Evolutionary conservation across 768 basidiomycete species (phyloP).

Genomic region (Guyanaporus albipodus): DNA sequence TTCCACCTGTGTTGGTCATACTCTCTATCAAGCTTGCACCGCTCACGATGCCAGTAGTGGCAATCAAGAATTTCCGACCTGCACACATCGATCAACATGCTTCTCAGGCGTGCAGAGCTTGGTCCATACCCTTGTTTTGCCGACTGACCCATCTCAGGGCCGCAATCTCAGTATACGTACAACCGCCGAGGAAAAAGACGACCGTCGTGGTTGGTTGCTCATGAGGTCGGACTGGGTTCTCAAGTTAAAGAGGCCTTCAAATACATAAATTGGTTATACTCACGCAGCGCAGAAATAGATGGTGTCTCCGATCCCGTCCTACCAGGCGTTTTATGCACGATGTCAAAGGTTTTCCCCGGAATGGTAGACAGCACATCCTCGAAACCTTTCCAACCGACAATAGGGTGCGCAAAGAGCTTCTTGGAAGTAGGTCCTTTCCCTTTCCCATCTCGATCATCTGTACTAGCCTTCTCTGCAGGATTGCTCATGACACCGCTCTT

Average conservation of each 20-base stretch:
- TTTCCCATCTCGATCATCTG: constrained; percentile 37
- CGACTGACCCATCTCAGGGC: constrained; percentile 89
- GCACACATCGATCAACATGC: constrained; percentile 13
- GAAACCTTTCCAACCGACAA: constrained; percentile 96
- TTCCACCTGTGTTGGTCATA: constrained; percentile 45
- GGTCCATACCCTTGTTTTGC: constrained; percentile 69
- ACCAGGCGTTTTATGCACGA: constrained; percentile 45
- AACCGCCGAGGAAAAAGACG: constrained; percentile 96
- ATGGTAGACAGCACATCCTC: constrained; percentile 83
- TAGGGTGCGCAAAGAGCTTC: constrained; percentile 81
- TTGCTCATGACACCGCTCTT: constrained; percentile 87
- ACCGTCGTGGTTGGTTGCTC: constrained; percentile 78
- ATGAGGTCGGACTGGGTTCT: constrained; percentile 40
- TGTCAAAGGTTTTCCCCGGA: constrained; percentile 84
- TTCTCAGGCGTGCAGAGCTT: not conserved
- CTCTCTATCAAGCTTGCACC: constrained; percentile 71
- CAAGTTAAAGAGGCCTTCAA: not conserved
- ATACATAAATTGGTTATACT: constrained; percentile 20
- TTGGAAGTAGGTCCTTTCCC: constrained; percentile 36
- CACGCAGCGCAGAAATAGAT: constrained; percentile 32
- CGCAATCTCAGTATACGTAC: constrained; percentile 96
- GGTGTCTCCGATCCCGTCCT: constrained; percentile 25
- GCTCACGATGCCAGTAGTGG: constrained; percentile 87
- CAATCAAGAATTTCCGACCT: constrained; percentile 88
- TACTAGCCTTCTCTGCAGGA: constrained; percentile 52